Evolutionary conservation across 495 filamentous ascomycete genomes (phyloP), one percentile per base, ranked within the genome.

Genomic region (Neurospora sp.): DNA sequence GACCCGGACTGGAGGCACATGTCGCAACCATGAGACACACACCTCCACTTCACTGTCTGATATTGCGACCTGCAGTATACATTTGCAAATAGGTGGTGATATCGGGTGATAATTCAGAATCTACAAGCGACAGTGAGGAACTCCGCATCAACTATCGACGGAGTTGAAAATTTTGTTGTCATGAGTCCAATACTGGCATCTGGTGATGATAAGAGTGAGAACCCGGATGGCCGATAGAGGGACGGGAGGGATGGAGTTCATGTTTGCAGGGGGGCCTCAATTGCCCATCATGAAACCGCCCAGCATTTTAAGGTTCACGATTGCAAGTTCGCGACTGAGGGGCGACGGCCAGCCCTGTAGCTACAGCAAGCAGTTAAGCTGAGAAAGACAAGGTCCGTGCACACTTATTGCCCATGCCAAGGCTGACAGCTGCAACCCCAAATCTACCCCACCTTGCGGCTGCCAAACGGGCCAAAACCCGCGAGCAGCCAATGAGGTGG

Each of bases 351-450:
- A 38, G 66, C 17, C 37, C 19, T 36, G 38, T 48, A 28, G 39
- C 54, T 62, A 17, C 28, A 62, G 11, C 54, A 71, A 39, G 70
- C 71, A 36, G n/a, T 70, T 17, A n/a, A 59, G 19, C n/a, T 24
- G 8, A 34, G 66, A n/a, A 9, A 3, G n/a, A 69, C 69, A 62
- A 24, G 48, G 69, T 1, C 54, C 21, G 39, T 39, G 39, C 69
- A 69, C 42, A 24, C 39, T 54, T 13, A 31, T 19, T 48, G 40
- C 6, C 5, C 34, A 43, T 66, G 70, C 54, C 54, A 62, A 48
- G 45, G 8, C 38, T 69, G 71, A 24, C n/a, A 77, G 77, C 77
- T 78, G 71, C 21, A 69, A 71, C 76, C 70, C 69, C 5, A 75
- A 76, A 76, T 71, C 21, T 48, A 54, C 71, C 42, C 45, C 70